phyloP scores from a whole-genome alignment of 345 rosid species.

The Citrus medica region DNA sequence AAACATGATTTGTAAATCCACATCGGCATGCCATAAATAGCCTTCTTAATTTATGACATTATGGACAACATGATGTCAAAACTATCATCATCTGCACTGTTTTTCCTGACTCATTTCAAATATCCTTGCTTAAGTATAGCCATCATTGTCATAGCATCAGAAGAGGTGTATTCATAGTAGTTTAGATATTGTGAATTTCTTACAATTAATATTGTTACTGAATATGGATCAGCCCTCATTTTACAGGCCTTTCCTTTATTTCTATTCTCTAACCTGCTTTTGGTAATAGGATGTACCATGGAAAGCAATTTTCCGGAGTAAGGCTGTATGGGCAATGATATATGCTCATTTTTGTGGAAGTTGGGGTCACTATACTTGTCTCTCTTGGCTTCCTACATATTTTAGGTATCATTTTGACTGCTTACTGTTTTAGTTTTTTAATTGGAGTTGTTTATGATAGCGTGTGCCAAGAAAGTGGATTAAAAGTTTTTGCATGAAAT shows the following conservation, averaged over 20 bases:
- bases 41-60: neutral
- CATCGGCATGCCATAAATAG: neutral
- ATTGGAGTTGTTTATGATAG: neutral
- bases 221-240: neutral
- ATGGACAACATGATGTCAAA: neutral
- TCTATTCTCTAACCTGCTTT: conserved; percentile 19
- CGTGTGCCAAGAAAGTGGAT: neutral
- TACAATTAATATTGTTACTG: neutral
- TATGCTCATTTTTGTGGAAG: conserved; percentile 97
- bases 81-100: neutral
- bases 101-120: neutral
- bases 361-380: conserved; percentile 93
- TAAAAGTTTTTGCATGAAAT: neutral
- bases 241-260: neutral
- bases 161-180: neutral
- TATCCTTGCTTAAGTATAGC: neutral
- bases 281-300: conserved; percentile 78
- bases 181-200: neutral
- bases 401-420: conserved; percentile 55
- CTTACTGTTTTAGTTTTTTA: neutral
- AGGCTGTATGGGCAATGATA: conserved; percentile 92
- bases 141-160: neutral
- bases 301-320: conserved; percentile 70
- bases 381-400: conserved; percentile 95
- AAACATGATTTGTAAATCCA: neutral